Evolutionary conservation across 305 asterid species (phyloP), one percentile per base, ranked within the genome.

Genomic region (Andrographis paniculata): DNA sequence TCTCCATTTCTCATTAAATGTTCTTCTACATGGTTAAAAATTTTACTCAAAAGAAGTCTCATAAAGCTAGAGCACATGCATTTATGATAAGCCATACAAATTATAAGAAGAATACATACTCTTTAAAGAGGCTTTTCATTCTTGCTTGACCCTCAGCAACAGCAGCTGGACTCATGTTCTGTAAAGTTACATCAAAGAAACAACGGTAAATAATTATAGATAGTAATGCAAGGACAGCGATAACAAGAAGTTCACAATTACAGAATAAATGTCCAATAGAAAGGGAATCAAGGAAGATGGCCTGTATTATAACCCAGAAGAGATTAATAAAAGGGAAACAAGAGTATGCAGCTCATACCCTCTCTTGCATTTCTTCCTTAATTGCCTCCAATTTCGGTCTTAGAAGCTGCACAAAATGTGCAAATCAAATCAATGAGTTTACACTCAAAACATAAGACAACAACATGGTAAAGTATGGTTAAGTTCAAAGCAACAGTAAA

Each of bases 361-460:
- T 67, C 49, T 64, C 67, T 24, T 70, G 61, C 91, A 84, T 82
- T 62, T 79, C 97, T 44, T 77, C 82, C 48, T 69, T 70, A 39
- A 88, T 52, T 54, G 59, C 82, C 73, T 79, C 89, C 72, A 84
- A 33, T 37, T 59, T 50, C 35, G 97, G 95, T 55, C 73, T 67
- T 62, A 88, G 45, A 60, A 84, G 77, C 97, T 88, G 85, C 82
- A 70, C 36, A n/a, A n/a, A n/a, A n/a, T n/a, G n/a, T n/a, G n/a
- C n/a, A n/a, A n/a, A n/a, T n/a, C n/a, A n/a, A n/a, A n/a, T n/a
- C n/a, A n/a, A n/a, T n/a, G n/a, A n/a, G n/a, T n/a, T n/a, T n/a
- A n/a, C n/a, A n/a, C n/a, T n/a, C n/a, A n/a, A n/a, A n/a, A n/a
- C n/a, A n/a, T n/a, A n/a, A n/a, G n/a, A n/a, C n/a, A n/a, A n/a